Percentiles rank a stretch among this genome's conserved stretches.
Conservation (phyloP, 495 filamentous ascomycete genomes). For the Xylaria intraflava region DNA sequence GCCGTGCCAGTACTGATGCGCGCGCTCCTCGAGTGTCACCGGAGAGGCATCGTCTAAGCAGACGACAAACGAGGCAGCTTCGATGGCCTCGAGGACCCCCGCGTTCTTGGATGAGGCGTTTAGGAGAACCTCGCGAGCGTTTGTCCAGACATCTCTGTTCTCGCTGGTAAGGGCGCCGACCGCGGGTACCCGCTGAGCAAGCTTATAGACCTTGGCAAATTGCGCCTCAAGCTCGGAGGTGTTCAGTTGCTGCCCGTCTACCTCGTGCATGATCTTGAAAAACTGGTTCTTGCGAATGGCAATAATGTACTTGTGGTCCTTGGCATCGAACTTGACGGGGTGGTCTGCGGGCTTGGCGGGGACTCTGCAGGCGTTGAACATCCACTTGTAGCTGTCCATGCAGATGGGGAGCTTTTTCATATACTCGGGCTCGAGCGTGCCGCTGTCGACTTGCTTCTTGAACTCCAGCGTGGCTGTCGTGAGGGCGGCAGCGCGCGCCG, state of each 20-base stretch:
- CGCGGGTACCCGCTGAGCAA: slow-evolving; percentile 58
- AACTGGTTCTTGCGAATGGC: slow-evolving; percentile 94
- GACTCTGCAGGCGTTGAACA: slow-evolving; percentile 94
- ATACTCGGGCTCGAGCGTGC: slow-evolving; percentile 90
- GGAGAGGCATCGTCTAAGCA: slow-evolving; percentile 92
- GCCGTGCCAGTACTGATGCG: slow-evolving; percentile 96
- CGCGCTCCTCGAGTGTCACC: slow-evolving; percentile 91
- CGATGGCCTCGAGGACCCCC: slow-evolving; percentile 67
- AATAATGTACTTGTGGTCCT: slow-evolving; percentile 76
- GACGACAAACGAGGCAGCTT: slow-evolving; percentile 85
- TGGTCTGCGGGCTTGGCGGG: slow-evolving; percentile 77
- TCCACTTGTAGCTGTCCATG: slow-evolving; percentile 97
- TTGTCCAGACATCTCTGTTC: slow-evolving; percentile 90
- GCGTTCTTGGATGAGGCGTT: slow-evolving; percentile 69
- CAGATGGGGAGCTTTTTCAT: slow-evolving; percentile 93
- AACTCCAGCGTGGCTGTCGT: slow-evolving; percentile 81
- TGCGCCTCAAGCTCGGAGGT: slow-evolving; percentile 81
- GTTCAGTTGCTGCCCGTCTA: slow-evolving; percentile 76
- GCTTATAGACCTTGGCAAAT: slow-evolving; percentile 78
- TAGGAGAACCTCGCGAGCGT: slow-evolving; percentile 71
- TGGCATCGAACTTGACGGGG: slow-evolving; percentile 69
- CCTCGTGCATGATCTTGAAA: slow-evolving; percentile 74
- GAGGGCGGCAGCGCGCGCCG: slow-evolving; percentile 87
- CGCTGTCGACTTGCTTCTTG: slow-evolving; percentile 81
- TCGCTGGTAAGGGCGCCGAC: slow-evolving; percentile 84